Evolutionary conservation across 257 asterid genomes (phyloP).

Genomic region (Solanum pimpinellifolium): DNA sequence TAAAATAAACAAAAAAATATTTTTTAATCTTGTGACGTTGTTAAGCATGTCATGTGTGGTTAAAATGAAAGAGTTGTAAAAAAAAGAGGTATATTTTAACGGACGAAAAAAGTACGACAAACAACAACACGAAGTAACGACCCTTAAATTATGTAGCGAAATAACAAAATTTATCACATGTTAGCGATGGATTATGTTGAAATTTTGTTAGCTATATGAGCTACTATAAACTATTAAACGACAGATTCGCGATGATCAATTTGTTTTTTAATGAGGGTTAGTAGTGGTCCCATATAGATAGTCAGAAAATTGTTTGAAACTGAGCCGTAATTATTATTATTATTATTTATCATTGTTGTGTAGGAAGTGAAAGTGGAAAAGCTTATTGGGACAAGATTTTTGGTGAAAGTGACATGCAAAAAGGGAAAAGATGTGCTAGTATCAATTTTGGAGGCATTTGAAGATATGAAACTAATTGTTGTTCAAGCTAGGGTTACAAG

Average conservation of each 20-base stretch:
- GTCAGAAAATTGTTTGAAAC: background rate
- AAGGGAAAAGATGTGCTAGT: conserved; percentile 33
- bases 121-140: background rate
- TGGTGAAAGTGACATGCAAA: conserved; percentile 54
- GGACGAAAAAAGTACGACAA: background rate
- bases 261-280: background rate
- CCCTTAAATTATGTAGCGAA: background rate
- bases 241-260: background rate
- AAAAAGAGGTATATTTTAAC: too few species aligned
- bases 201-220: background rate
- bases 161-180: background rate
- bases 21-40: too few species aligned
- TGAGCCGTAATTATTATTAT: background rate
- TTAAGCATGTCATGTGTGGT: background rate
- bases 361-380: conserved; percentile 82
- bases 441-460: conserved; percentile 47
- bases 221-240: background rate
- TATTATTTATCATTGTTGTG: background rate
- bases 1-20: too few species aligned
- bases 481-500: conserved; percentile 32
- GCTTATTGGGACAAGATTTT: conserved; percentile 20
- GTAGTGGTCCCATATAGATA: background rate
- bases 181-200: background rate
- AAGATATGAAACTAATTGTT: conserved; percentile 37
- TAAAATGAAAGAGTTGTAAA: too few species aligned